Conservation (phyloP, 1,139 yeast species). For the Zygoascus sp. region DNA sequence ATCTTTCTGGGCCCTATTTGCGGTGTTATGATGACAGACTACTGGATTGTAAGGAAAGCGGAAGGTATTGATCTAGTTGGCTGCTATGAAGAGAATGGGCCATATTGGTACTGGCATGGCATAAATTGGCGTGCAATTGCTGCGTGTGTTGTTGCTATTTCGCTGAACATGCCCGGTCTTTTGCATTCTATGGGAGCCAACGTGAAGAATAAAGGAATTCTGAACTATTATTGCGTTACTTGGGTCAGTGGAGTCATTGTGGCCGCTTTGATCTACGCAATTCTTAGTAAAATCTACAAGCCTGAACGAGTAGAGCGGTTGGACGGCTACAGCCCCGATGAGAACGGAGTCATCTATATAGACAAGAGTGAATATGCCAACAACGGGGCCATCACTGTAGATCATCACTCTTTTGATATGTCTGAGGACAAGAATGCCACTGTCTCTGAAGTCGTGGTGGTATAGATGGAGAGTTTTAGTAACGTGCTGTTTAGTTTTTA, state of each 20-base stretch:
- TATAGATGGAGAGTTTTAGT: background rate
- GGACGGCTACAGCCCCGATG: conserved; percentile 8
- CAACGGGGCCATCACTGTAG: background rate
- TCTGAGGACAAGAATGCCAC: background rate
- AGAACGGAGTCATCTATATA: conserved; percentile 9
- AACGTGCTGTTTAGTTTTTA: background rate
- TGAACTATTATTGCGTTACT: conserved; percentile 16
- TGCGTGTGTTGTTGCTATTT: conserved; percentile 13
- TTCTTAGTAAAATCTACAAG: conserved; percentile 57
- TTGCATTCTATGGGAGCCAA: conserved; percentile 16
- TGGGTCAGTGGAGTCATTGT: conserved; percentile 59
- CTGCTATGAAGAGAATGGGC: conserved; percentile 14
- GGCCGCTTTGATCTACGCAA: conserved; percentile 60
- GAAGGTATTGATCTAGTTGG: conserved; percentile 12
- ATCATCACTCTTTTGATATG: background rate
- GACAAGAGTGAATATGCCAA: conserved; percentile 7
- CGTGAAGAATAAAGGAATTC: conserved; percentile 15
- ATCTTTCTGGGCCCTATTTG: conserved; percentile 45
- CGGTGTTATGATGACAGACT: conserved; percentile 42
- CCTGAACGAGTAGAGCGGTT: conserved; percentile 27
- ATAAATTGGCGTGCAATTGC: conserved; percentile 16
- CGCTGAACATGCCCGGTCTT: conserved; percentile 16
- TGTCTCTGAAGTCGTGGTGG: background rate
- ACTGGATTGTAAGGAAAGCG: conserved; percentile 36
- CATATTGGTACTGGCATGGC: conserved; percentile 16